These are phyloP conservation scores for Eleusine coracana DNA, from an alignment of 176 grass and related monocot genomes.

Conservation along the genomic window DNA sequence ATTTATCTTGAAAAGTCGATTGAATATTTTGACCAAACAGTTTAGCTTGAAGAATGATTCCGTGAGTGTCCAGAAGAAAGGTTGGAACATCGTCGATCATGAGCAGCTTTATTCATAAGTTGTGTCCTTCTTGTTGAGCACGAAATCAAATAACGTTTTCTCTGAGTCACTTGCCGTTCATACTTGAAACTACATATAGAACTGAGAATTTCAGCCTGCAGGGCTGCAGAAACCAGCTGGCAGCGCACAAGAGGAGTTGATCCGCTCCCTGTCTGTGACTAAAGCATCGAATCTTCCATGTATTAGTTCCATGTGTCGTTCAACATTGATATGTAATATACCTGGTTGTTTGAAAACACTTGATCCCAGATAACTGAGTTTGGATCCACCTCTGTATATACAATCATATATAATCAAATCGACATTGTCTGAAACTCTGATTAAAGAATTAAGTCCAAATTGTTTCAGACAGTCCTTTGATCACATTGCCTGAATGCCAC, in stretches of 20 bases:
- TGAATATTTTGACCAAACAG: background rate
- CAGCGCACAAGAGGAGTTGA: background rate
- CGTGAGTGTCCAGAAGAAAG: too few species aligned
- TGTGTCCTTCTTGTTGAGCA: too few species aligned
- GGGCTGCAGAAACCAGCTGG: background rate
- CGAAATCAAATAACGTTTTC: too few species aligned
- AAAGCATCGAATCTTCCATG: conserved; percentile 2
- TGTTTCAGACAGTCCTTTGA: background rate
- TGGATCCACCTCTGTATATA: background rate
- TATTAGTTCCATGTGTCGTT: background rate
- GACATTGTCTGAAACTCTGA: background rate
- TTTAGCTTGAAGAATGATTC: background rate
- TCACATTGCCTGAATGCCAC: background rate
- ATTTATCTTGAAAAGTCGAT: background rate
- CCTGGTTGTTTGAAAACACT: background rate
- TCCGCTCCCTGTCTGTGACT: background rate
- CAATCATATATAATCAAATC: background rate
- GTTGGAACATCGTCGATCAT: too few species aligned
- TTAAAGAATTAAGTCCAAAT: background rate
- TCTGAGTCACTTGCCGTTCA: too few species aligned
- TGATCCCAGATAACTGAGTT: background rate
- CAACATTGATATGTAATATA: background rate
- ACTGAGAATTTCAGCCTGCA: background rate
- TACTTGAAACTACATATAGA: too few species aligned
- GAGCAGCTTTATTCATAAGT: too few species aligned